Evolutionary conservation across 345 rosid genomes (phyloP).

Genomic region (Gossypium rotundifolium): DNA sequence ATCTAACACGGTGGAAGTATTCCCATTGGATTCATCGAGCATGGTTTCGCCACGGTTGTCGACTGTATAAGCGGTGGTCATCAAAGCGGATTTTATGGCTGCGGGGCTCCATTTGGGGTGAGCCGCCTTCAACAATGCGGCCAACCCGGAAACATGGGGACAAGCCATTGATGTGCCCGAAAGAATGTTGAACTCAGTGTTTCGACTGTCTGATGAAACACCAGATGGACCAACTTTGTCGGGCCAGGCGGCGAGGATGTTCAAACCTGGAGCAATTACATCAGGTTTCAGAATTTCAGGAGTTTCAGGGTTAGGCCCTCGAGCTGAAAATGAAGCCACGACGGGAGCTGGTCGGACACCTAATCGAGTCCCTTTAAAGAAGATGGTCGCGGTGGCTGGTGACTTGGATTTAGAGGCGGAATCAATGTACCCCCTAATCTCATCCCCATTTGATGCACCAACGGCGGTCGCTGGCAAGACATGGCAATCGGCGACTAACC

Average conservation of each 20-base stretch:
- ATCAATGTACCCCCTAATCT: constrained; percentile 55
- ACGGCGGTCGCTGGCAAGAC: constrained; percentile 73
- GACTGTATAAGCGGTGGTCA: constrained; percentile 72
- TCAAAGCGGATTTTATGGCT: constrained; percentile 72
- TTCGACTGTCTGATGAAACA: constrained; percentile 51
- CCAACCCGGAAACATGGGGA: constrained; percentile 87
- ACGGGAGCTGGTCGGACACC: constrained; percentile 77
- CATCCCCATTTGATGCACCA: constrained; percentile 67
- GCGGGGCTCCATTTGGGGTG: constrained; percentile 93
- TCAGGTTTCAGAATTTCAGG: constrained; percentile 87
- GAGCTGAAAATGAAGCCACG: constrained; percentile 80
- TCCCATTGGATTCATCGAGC: constrained; percentile 79
- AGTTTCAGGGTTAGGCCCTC: constrained; percentile 77
- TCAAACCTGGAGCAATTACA: constrained; percentile 82
- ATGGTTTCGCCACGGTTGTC: constrained; percentile 58
- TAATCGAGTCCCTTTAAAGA: constrained; percentile 69
- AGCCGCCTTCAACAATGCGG: constrained; percentile 82
- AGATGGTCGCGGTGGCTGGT: constrained; percentile 59
- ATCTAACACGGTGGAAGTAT: constrained; percentile 61
- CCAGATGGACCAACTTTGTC: constrained; percentile 76
- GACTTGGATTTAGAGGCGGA: constrained; percentile 37
- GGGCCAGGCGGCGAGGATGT: constrained; percentile 96
- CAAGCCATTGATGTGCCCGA: constrained; percentile 98
- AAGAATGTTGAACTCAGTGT: constrained; percentile 71
- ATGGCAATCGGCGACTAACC: constrained; percentile 87